These are phyloP conservation scores for Penicillium psychrofluorescens DNA, from an alignment of 495 filamentous ascomycete species.

Conservation along the genomic window DNA sequence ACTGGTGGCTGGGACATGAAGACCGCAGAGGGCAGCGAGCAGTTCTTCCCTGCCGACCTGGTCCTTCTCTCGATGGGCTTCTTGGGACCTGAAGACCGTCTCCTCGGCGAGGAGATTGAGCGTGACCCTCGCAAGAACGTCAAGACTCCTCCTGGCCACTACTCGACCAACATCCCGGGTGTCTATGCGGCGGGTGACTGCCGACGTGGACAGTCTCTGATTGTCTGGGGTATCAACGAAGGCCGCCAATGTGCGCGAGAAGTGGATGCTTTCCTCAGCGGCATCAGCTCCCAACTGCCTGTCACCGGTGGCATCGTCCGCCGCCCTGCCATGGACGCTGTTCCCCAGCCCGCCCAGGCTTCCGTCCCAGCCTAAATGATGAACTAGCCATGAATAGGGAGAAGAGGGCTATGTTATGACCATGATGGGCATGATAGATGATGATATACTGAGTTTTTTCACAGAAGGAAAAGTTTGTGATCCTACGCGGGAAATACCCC, in stretches of 20 bases:
- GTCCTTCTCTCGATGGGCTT: constrained; percentile 98
- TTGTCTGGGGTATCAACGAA: constrained; percentile 99
- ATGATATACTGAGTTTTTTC: too few species aligned
- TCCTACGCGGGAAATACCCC: too few species aligned
- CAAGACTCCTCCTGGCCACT: constrained; percentile 88
- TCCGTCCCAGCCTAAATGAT: constrained; percentile 21
- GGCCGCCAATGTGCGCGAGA: constrained; percentile 90
- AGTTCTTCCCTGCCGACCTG: constrained; percentile 96
- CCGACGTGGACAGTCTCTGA: constrained; percentile 90
- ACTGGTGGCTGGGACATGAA: constrained; percentile 99
- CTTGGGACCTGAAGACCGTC: constrained; percentile 87
- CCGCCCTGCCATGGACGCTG: constrained; percentile 53
- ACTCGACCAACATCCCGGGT: constrained; percentile 79
- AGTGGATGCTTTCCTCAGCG: constrained; percentile 83
- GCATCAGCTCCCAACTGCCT: constrained; percentile 67
- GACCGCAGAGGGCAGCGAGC: constrained; percentile 86
- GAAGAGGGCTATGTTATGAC: not conserved
- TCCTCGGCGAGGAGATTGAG: constrained; percentile 81
- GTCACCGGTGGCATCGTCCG: constrained; percentile 94
- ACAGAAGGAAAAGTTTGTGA: too few species aligned
- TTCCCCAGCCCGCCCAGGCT: constrained; percentile 24
- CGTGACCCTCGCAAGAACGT: constrained; percentile 94
- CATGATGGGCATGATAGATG: constrained; percentile 6
- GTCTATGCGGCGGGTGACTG: constrained; percentile 97
- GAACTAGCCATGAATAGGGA: too few species aligned